Base-by-base conservation (phyloP, 768 basidiomycete genomes). In the Tylopilus balloui region DNA sequence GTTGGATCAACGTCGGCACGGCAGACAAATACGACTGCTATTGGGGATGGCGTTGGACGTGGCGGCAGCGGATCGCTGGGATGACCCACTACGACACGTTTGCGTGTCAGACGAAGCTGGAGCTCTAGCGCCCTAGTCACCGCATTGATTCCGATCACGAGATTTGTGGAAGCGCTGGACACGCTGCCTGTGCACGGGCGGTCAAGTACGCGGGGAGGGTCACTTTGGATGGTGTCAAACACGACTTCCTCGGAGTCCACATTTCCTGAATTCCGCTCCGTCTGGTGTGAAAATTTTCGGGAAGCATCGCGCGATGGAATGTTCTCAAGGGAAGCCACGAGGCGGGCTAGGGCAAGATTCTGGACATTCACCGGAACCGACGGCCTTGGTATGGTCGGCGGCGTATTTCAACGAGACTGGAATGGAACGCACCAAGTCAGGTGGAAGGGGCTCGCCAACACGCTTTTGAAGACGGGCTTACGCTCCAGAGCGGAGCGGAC, bases 1-100 rank as follows among this genome's bases (percentile, higher is more conserved):
- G 82, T 74, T 11, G 90, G 87, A 61, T 91, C 79, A 49, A 92
- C 68, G 58, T 92, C 91, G 27, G 78, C 79, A 36, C 77, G 74
- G 64, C 90, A 93, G 29, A 82, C 84, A 51, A 92, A 77, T 23
- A 93, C 71, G 40, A 75, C 54, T 58, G 61, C 42, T 57, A 60
- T 32, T 32, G 62, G 52, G n/a, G 57, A n/a, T 20, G 24, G 35
- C 6, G 47, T n/a, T 35, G 28, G 3, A 35, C 11, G 15, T 45
- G 48, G n/a, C 11, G 51, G 28, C 17, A n/a, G 20, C 17, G 49
- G 51, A 29, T 42, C 43, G 25, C 13, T 20, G 17, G 53, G 13
- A 36, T 15, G 17, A 21, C 35, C 29, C 19, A 55, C 11, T 11
- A 57, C 41, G 5, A 50, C 37, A n/a, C 17, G 60, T 29, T 54